phyloP scores from a whole-genome alignment of 139 green algal species.

The Nannochloris sp. region DNA sequence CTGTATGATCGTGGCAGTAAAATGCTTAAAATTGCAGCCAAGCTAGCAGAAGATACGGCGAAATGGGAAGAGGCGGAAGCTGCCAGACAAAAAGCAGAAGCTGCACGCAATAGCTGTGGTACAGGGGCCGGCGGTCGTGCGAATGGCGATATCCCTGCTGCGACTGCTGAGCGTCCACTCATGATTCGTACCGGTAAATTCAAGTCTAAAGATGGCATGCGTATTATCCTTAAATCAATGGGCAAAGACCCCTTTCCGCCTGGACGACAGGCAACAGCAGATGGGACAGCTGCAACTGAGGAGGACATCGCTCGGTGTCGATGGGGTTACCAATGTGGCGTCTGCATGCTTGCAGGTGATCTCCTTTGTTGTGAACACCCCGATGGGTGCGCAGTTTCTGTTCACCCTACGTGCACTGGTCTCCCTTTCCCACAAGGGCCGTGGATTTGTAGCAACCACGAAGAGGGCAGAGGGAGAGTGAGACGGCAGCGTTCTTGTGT shows the following conservation, averaged over 20 bases:
- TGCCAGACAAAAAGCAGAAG: background rate
- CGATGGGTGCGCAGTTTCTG: slow-evolving; percentile 21
- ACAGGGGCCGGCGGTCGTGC: background rate
- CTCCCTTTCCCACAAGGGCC: slow-evolving; percentile 4
- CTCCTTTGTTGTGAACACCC: slow-evolving; percentile 42
- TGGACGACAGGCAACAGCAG: slow-evolving; percentile 1
- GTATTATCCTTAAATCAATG: slow-evolving; percentile 25
- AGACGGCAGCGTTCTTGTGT: background rate
- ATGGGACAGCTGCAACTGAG: slow-evolving; percentile 9
- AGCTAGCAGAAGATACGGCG: slow-evolving; percentile 10
- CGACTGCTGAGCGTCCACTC: slow-evolving; percentile 9
- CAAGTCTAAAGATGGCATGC: slow-evolving; percentile 23
- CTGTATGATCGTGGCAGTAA: slow-evolving; percentile 19
- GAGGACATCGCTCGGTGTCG: slow-evolving; percentile 21
- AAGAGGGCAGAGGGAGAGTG: slow-evolving; percentile 7
- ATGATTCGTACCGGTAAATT: slow-evolving; percentile 40
- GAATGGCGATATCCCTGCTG: background rate
- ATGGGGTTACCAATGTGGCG: slow-evolving; percentile 33
- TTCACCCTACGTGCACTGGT: slow-evolving; percentile 29
- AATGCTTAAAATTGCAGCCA: slow-evolving; percentile 18
- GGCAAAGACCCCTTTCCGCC: slow-evolving; percentile 23
- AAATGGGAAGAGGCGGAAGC: slow-evolving; percentile 20
- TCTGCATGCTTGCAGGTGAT: slow-evolving; percentile 31
- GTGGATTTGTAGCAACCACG: slow-evolving; percentile 33
- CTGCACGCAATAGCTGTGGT: background rate